Conservation (phyloP, 2,329 filamentous ascomycete species). For the Phialophora expanda region DNA sequence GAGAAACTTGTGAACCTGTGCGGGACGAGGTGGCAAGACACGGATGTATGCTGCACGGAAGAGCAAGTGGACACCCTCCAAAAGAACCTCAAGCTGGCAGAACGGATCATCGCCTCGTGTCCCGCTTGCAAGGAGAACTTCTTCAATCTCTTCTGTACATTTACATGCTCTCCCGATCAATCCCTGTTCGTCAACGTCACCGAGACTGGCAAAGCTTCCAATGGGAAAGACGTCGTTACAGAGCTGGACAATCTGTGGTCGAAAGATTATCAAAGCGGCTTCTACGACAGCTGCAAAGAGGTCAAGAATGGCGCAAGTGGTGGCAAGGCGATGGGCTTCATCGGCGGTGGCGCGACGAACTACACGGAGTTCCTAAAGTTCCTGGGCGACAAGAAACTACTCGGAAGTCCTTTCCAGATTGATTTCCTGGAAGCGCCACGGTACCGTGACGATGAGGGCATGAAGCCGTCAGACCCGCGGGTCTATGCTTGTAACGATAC, state of each 20-base stretch:
- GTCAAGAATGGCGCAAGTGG: slow-evolving; percentile 97
- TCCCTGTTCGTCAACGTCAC: slow-evolving; percentile 95
- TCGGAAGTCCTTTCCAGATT: slow-evolving; percentile 96
- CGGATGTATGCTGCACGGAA: slow-evolving; percentile 80
- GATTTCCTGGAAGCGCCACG: slow-evolving; percentile 73
- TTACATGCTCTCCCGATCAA: slow-evolving; percentile 96
- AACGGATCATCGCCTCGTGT: slow-evolving; percentile 87
- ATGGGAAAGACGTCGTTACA: slow-evolving; percentile 70
- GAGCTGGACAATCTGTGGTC: slow-evolving; percentile 91
- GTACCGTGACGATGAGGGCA: slow-evolving; percentile 64
- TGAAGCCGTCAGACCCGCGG: slow-evolving; percentile 72
- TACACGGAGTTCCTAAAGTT: slow-evolving; percentile 88
- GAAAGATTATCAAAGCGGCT: slow-evolving; percentile 79
- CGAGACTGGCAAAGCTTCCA: slow-evolving; percentile 62
- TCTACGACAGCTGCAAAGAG: slow-evolving; percentile 98
- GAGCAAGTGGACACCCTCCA: slow-evolving; percentile 85
- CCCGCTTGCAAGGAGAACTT: slow-evolving; percentile 98
- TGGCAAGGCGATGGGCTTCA: slow-evolving; percentile 91
- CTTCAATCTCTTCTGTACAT: slow-evolving; percentile 97
- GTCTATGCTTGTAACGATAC: slow-evolving; percentile 89
- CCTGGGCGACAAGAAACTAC: slow-evolving; percentile 83
- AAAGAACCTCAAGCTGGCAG: slow-evolving; percentile 83
- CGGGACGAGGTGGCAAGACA: slow-evolving; percentile 81
- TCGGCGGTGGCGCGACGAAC: slow-evolving; percentile 92
- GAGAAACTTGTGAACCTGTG: slow-evolving; percentile 83